Percentiles rank a stretch among this genome's conserved stretches.
Evolutionary conservation across 2,329 filamentous ascomycete species (phyloP).

Genomic region (Ophiostoma tasmaniense): DNA sequence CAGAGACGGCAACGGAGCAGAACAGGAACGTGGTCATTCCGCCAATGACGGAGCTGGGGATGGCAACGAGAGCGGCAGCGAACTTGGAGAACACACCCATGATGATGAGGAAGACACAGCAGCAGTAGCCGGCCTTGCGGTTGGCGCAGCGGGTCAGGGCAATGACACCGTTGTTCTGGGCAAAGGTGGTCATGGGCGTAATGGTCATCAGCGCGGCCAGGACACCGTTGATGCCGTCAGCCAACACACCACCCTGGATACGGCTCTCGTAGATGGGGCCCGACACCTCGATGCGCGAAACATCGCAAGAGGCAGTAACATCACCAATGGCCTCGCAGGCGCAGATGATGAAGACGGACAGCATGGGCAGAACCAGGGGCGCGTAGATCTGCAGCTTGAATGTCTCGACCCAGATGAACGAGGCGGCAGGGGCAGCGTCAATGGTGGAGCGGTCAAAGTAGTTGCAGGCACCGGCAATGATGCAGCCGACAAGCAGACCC

Average conservation of each 20-base stretch:
- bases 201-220: constrained; percentile 70
- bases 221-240: constrained; percentile 68
- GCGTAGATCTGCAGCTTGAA: constrained; percentile 65
- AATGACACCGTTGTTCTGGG: constrained; percentile 80
- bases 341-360: constrained; percentile 63
- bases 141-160: constrained; percentile 75
- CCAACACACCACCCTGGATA: constrained; percentile 70
- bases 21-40: constrained; percentile 79
- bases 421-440: constrained; percentile 59
- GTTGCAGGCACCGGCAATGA: constrained; percentile 67
- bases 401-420: constrained; percentile 72
- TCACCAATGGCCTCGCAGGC: constrained; percentile 75
- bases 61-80: constrained; percentile 67
- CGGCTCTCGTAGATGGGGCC: constrained; percentile 64
- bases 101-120: constrained; percentile 66
- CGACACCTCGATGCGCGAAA: constrained; percentile 65
- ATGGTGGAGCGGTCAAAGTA: constrained; percentile 72
- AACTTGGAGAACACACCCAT: constrained; percentile 82
- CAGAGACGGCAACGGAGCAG: constrained; percentile 65
- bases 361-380: constrained; percentile 61
- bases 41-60: constrained; percentile 57
- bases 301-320: constrained; percentile 73
- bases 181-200: constrained; percentile 71
- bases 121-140: constrained; percentile 69
- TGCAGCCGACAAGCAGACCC: constrained; percentile 66